Base-by-base conservation (phyloP, 2,329 filamentous ascomycete genomes). In the Botrytis tulipae region DNA sequence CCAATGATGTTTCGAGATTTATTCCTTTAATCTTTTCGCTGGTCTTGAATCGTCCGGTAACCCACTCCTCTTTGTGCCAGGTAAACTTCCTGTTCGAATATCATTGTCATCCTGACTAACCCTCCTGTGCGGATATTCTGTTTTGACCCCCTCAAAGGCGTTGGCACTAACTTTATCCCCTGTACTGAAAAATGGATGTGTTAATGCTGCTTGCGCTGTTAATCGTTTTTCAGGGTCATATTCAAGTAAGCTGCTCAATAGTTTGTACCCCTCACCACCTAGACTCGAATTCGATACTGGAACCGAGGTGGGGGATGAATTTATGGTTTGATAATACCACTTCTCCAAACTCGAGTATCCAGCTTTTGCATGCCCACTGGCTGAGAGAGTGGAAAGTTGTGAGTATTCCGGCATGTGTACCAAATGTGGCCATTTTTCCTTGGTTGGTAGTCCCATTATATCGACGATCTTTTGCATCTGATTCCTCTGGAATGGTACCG, bases 391-490 rank as follows among this genome's bases (percentile, higher is more conserved):
- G 66, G 82, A 83, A 9, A 97, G 86, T 77, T 96, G 92, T 54
- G 84, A 84, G 80, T 93, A 97, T 83, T 99, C 96, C 0, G 94
- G 94, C 92, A 97, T 97, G 57, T 91, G 89, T 1, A 89, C 85
- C 2, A 99, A 85, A 42, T 95, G 87, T 0, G 95, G 93, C 96
- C 96, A 99, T 40, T 90, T 89, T 68, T 97, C 93, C 79, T 95
- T 95, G 10, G 89, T 93, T 0, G 96, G 96, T 77, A 97, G 85
- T 44, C 96, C 96, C 85, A 99, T 91, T 76, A 99, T 94, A 80
- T 99, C 96, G 54, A 97, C 93, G 78, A 99, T 99, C 83, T 97
- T 98, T 80, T 96, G 94, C 95, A 99, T 98, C 84, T 99, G 96
- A 79, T 98, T 98, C 22, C 95, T 90, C 83, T 99, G 96, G 78